Evolutionary conservation across 2,329 filamentous ascomycete species (phyloP), one percentile per base, ranked within the genome.

Genomic region (Cercospora sp.): DNA sequence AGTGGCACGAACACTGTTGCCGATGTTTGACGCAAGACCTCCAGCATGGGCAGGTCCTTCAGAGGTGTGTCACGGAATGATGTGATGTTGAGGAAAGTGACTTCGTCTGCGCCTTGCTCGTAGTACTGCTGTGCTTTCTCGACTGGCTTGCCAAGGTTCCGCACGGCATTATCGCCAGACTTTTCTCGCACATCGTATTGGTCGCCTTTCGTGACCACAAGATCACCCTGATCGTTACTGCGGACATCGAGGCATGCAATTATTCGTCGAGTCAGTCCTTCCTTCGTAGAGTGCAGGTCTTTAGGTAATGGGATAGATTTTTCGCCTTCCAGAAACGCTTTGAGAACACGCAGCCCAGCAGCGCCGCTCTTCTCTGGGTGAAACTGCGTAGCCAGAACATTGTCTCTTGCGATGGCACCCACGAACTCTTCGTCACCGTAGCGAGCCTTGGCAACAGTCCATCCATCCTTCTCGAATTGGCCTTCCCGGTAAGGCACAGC

Each of bases 121-220:
- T 98, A 99, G 84, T 99, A 99, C 76, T 88, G 89, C 80, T 88
- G 89, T 8, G 95, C 95, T 87, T 99, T 91, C 72, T 97, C 93
- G 60, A 99, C 94, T 1, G 95, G 95, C 81, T 99, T 99, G 72
- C 95, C 95, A 3, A 99, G 86, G 80, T 99, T 99, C 71, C 95
- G 89, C 40, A 99, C 94, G 73, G 87, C 80, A 21, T 86, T 84
- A 60, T 82, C 82, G 28, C 77, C 83, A 65, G 87, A 85, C 81
- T 97, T 97, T 77, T 98, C 95, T 34, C 95, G 91, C 6, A 99
- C 95, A 77, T 99, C 95, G 82, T 99, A 99, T 80, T 98, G 94
- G 81, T 99, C 95, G 66, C 95, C 95, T 81, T 99, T 99, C 13
- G 95, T 99, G 43, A 99, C 95, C 0, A 99, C 95, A 9, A 99